Conservation (phyloP, 345 rosid genomes). For the Draba incana region DNA sequence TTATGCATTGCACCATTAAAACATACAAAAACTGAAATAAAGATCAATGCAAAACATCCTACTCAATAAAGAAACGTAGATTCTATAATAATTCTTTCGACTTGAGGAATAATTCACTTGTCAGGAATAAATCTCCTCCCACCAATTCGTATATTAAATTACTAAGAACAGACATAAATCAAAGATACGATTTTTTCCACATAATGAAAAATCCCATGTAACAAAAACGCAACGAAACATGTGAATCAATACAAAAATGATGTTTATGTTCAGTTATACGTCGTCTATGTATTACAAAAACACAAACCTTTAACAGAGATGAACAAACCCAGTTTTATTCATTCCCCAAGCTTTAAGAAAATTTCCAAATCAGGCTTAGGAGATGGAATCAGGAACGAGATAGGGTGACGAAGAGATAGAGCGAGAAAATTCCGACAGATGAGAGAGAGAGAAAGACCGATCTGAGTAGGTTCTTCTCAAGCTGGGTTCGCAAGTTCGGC, state of each 20-base stretch:
- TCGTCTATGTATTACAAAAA: slow-evolving; percentile 22
- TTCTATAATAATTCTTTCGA: background rate
- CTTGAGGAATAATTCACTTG: slow-evolving; percentile 4
- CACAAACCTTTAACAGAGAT: slow-evolving; percentile 41
- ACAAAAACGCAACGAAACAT: slow-evolving; percentile 20
- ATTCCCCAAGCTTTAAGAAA: slow-evolving; percentile 13
- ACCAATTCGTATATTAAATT: slow-evolving; percentile 3
- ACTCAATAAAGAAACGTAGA: slow-evolving; percentile 10
- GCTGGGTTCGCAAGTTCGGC: slow-evolving; percentile 28
- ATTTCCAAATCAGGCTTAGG: slow-evolving; percentile 1
- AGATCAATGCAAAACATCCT: slow-evolving; percentile 17
- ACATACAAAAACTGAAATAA: background rate
- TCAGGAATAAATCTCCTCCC: background rate
- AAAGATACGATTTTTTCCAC: background rate
- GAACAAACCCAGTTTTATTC: slow-evolving; percentile 31
- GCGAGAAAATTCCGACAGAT: slow-evolving; percentile 23
- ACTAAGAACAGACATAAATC: background rate
- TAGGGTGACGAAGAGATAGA: slow-evolving; percentile 8
- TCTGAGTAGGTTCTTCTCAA: slow-evolving; percentile 39
- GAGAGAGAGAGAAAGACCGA: slow-evolving; percentile 34
- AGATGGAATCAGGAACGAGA: slow-evolving; percentile 12
- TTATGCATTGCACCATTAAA: slow-evolving; percentile 6
- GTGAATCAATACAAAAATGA: background rate
- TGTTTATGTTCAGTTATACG: background rate
- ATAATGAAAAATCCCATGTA: background rate